Conservation (phyloP, 2,329 filamentous ascomycete species). For the Nakataea oryzae region DNA sequence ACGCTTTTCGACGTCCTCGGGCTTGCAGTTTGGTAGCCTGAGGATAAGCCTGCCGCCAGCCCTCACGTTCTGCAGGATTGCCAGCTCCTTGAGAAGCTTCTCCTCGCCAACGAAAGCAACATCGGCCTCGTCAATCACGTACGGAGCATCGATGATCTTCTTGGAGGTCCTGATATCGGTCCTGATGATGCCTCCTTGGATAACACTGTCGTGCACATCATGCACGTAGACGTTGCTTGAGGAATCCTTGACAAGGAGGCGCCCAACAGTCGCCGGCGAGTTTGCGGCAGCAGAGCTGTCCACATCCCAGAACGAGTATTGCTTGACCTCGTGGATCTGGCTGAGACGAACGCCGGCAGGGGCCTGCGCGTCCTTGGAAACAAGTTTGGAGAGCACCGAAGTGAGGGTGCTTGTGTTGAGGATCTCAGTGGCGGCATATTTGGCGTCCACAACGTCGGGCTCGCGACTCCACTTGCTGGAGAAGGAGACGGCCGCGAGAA, state of each 20-base stretch:
- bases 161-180: conserved; percentile 78
- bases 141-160: conserved; percentile 76
- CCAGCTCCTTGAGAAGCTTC: conserved; percentile 68
- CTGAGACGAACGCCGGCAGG: conserved; percentile 25
- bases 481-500: conserved; percentile 76
- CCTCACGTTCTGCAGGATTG: conserved; percentile 62
- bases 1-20: conserved; percentile 83
- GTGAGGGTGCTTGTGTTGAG: conserved; percentile 46
- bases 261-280: conserved; percentile 51
- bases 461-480: conserved; percentile 52
- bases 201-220: conserved; percentile 55
- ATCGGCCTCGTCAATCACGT: conserved; percentile 69
- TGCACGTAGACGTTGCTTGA: conserved; percentile 51
- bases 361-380: conserved; percentile 34
- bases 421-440: conserved; percentile 65
- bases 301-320: conserved; percentile 91
- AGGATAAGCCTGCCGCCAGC: conserved; percentile 63
- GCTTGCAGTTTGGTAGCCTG: conserved; percentile 68
- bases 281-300: conserved; percentile 60
- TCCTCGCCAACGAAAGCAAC: conserved; percentile 69
- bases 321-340: conserved; percentile 50
- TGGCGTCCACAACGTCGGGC: conserved; percentile 68
- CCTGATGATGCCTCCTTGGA: conserved; percentile 67
- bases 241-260: conserved; percentile 60
- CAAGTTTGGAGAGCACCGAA: conserved; percentile 36